These are phyloP conservation scores for Aspergillus sparsus DNA, from an alignment of 495 filamentous ascomycete genomes.

Conservation along the genomic window DNA sequence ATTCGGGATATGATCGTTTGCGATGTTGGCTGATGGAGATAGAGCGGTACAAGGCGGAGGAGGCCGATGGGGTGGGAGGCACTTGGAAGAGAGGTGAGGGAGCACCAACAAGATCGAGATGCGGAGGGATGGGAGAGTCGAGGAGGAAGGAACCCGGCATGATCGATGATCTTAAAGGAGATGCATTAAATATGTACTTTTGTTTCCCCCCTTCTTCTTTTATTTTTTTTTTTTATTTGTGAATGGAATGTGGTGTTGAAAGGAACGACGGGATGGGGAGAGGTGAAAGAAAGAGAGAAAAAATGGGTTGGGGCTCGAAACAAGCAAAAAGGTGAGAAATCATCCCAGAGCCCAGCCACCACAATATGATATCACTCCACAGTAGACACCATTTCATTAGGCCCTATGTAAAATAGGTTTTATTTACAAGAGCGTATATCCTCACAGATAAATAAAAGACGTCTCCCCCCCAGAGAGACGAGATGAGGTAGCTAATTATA, in stretches of 20 bases:
- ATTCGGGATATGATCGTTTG: constrained; percentile 44
- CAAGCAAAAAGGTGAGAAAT: constrained; percentile 9
- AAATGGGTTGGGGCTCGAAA: constrained; percentile 6
- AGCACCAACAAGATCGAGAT: constrained; percentile 55
- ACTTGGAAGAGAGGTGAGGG: constrained; percentile 68
- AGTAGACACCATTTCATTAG: not conserved
- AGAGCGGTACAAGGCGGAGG: constrained; percentile 60
- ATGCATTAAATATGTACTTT: not conserved
- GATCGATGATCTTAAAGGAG: constrained; percentile 29
- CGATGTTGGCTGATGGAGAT: constrained; percentile 49
- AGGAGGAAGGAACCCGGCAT: constrained; percentile 53
- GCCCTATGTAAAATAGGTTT: no score
- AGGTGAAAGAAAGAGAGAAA: constrained; percentile 12
- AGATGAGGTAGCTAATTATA: no score
- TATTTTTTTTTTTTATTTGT: constrained; percentile 13
- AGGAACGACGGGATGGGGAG: constrained; percentile 4
- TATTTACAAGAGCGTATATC: no score
- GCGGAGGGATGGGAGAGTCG: constrained; percentile 52
- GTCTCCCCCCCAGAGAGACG: not conserved
- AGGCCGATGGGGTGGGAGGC: constrained; percentile 63
- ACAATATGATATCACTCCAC: constrained; percentile 2
- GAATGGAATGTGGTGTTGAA: constrained; percentile 9
- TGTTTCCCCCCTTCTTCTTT: not conserved
- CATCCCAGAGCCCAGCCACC: constrained; percentile 13
- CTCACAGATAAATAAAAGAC: no score